Conservation (phyloP, 257 asterid species). For the Rubia yunnanensis region DNA sequence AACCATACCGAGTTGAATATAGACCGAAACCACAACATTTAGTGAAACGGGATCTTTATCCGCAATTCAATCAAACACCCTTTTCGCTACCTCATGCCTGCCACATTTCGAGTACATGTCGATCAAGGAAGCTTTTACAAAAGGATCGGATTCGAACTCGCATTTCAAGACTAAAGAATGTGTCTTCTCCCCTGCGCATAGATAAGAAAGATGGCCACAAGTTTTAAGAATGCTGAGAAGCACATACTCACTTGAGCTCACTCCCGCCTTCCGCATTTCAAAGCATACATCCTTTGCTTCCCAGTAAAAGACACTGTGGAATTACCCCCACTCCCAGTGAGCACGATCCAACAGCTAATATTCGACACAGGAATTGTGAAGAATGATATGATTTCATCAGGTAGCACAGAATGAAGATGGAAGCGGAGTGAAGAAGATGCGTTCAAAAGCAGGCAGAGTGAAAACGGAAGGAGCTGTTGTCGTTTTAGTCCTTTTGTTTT, state of each 20-base stretch:
- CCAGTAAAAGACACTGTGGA: conserved; percentile 39
- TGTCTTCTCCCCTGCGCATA: conserved; percentile 32
- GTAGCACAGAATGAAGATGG: too few species aligned
- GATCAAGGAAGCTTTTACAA: conserved; percentile 46
- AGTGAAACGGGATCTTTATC: conserved; percentile 46
- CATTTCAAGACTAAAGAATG: conserved; percentile 41
- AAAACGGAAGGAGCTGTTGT: too few species aligned
- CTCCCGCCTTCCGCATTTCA: conserved; percentile 35
- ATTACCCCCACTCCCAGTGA: conserved; percentile 47
- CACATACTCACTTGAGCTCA: conserved; percentile 31
- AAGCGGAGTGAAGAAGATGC: too few species aligned
- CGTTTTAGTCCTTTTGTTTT: too few species aligned
- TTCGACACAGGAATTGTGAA: conserved; percentile 48
- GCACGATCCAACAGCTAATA: conserved; percentile 43
- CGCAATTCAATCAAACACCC: conserved; percentile 40
- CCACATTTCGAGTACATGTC: conserved; percentile 60
- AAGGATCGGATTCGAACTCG: conserved; percentile 36
- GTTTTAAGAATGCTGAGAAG: conserved; percentile 69
- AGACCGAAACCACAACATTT: conserved; percentile 61
- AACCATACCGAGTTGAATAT: conserved; percentile 29
- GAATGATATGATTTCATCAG: too few species aligned
- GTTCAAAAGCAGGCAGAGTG: too few species aligned
- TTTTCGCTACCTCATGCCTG: conserved; percentile 35
- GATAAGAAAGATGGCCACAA: conserved; percentile 52
- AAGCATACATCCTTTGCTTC: conserved; percentile 37